Conservation (phyloP, 768 basidiomycete species). For the Exsudoporus frostii region DNA sequence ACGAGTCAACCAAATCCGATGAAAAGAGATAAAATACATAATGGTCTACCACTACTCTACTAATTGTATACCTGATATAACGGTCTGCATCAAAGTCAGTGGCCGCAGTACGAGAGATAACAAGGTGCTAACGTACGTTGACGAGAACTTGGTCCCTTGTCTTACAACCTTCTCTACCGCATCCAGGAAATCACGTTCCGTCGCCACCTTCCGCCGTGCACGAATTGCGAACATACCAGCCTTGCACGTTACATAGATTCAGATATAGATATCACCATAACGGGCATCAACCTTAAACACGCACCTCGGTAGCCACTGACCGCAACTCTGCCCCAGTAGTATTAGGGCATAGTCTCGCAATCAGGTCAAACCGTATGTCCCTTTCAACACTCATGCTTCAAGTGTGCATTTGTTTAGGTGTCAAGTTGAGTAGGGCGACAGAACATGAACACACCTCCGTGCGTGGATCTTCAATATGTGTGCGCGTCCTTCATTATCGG, state of each 20-base stretch:
- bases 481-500: conserved; percentile 93
- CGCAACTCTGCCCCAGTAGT: conserved; percentile 98
- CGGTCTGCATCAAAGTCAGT: conserved; percentile 47
- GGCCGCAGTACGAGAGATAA: background rate
- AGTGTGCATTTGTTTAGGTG: background rate
- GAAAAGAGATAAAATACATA: conserved; percentile 17
- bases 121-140: conserved; percentile 64
- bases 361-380: conserved; percentile 95
- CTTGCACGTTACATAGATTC: conserved; percentile 74
- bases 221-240: conserved; percentile 99
- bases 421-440: background rate
- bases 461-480: conserved; percentile 98
- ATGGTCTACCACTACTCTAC: conserved; percentile 19
- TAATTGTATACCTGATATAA: conserved; percentile 95
- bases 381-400: conserved; percentile 94
- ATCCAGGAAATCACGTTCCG: conserved; percentile 96
- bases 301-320: conserved; percentile 92
- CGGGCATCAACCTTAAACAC: conserved; percentile 10
- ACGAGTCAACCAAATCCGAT: background rate
- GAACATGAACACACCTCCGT: conserved; percentile 59
- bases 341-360: conserved; percentile 95
- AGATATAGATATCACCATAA: conserved; percentile 84
- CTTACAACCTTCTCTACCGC: conserved; percentile 98
- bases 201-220: conserved; percentile 92
- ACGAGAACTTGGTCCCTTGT: conserved; percentile 97